Evolutionary conservation across 257 asterid genomes (phyloP).

Genomic region (Solanum paucissectum): DNA sequence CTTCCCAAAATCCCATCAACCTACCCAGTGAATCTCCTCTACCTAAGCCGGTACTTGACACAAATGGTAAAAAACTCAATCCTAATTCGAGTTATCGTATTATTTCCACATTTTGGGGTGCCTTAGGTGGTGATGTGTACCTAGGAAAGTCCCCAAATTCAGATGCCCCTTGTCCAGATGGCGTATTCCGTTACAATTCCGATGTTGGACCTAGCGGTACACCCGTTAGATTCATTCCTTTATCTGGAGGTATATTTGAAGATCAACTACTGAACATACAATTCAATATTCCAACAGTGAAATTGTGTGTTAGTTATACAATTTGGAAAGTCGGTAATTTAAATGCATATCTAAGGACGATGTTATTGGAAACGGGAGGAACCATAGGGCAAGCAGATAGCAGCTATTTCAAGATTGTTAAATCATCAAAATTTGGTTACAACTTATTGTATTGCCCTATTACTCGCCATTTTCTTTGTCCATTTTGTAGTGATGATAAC

Average conservation of each 20-base stretch:
- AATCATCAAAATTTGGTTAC: neutral
- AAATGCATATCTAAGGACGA: accelerated
- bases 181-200: neutral
- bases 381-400: neutral
- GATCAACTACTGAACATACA: neutral
- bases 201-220: neutral
- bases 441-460: neutral
- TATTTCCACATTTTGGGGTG: neutral
- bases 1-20: neutral
- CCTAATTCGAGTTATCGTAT: neutral
- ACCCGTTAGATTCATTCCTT: neutral
- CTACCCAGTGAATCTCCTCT: neutral
- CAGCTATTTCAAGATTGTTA: neutral
- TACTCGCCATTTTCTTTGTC: neutral
- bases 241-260: neutral
- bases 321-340: neutral
- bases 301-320: neutral
- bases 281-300: neutral
- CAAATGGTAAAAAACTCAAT: neutral
- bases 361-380: neutral
- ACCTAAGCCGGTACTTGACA: neutral
- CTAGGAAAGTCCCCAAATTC: neutral
- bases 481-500: accelerated
- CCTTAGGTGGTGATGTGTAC: neutral
- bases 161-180: neutral